phyloP scores from a whole-genome alignment of 2,329 filamentous ascomycete species.

The Verticillium isaacii region DNA sequence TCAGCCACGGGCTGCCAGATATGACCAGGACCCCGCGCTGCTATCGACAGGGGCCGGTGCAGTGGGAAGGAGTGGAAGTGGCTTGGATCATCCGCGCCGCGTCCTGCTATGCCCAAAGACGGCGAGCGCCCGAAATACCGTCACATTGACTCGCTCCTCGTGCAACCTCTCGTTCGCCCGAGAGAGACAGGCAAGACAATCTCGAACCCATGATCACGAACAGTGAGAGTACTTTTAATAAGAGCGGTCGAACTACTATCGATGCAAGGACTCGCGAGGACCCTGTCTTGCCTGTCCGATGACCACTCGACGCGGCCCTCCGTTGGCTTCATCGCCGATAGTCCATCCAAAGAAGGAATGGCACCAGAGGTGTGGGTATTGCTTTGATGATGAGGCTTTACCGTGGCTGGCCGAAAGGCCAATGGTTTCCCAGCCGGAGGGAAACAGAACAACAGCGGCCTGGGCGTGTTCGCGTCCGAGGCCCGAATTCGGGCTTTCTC shows the following conservation, averaged over 20 bases:
- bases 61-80: background rate
- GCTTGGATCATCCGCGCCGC: background rate
- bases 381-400: slow-evolving; percentile 1
- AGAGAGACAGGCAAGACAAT: background rate
- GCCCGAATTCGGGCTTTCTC: background rate
- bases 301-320: background rate
- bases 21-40: background rate
- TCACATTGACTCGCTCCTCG: slow-evolving; percentile 7
- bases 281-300: background rate
- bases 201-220: background rate
- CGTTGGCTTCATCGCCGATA: background rate
- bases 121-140: slow-evolving; percentile 3
- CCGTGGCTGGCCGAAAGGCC: background rate
- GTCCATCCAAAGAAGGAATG: background rate
- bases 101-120: slow-evolving; percentile 3
- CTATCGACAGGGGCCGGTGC: slow-evolving; percentile 8
- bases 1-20: background rate
- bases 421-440: background rate
- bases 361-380: background rate
- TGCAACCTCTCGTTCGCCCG: background rate
- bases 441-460: background rate
- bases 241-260: background rate
- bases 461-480: background rate
- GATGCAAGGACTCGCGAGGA: background rate
- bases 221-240: background rate